These are phyloP conservation scores for Agrocybe pediades DNA, from an alignment of 768 basidiomycete species.

Conservation along the genomic window DNA sequence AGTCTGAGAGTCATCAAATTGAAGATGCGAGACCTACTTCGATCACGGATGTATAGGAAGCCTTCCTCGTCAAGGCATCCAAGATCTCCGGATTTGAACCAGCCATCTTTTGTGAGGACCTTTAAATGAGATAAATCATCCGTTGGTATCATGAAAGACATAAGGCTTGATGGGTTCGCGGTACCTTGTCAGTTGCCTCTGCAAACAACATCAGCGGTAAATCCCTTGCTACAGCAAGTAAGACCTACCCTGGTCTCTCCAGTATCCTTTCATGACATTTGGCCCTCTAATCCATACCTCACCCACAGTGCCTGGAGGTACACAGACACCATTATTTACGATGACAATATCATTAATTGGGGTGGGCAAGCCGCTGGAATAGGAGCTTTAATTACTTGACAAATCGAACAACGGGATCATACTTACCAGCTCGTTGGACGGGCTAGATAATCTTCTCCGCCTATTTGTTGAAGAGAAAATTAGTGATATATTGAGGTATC, in stretches of 20 bases:
- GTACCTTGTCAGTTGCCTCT: slow-evolving; percentile 46
- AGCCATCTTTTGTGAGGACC: slow-evolving; percentile 52
- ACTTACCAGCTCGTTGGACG: slow-evolving; percentile 50
- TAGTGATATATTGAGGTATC: neutral
- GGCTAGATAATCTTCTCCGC: slow-evolving; percentile 52
- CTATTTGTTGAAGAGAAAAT: slow-evolving; percentile 15
- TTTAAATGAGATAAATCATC: neutral
- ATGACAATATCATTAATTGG: slow-evolving; percentile 60
- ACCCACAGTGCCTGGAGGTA: slow-evolving; percentile 40
- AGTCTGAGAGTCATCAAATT: neutral
- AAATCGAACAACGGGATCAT: neutral
- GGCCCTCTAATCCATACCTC: slow-evolving; percentile 61
- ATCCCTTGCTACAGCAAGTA: neutral
- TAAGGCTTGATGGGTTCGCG: neutral
- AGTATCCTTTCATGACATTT: slow-evolving; percentile 65
- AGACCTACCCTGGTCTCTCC: slow-evolving; percentile 51
- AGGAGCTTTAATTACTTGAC: slow-evolving; percentile 1
- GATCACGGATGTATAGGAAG: slow-evolving; percentile 59
- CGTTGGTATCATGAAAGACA: neutral
- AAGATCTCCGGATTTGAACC: slow-evolving; percentile 58
- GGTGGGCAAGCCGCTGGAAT: slow-evolving; percentile 49
- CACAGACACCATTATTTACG: slow-evolving; percentile 36
- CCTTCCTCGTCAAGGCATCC: slow-evolving; percentile 57
- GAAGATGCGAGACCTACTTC: slow-evolving; percentile 33
- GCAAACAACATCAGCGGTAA: neutral